Base-by-base conservation (phyloP, 2,329 filamentous ascomycete genomes). In the Hawksworthiomyces lignivorus region DNA sequence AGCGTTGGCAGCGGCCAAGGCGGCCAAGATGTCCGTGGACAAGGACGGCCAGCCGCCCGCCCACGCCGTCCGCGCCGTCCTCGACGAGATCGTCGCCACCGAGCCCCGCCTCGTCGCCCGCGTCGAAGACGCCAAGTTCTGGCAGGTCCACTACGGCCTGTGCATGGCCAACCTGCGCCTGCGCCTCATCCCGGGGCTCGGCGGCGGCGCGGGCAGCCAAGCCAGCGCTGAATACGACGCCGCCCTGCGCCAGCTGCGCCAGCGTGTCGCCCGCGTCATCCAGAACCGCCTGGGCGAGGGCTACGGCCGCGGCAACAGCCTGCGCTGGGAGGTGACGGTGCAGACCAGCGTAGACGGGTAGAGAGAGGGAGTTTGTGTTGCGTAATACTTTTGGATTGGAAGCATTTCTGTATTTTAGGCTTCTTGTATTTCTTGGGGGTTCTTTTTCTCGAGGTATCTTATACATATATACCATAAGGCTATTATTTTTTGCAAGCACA, bases 121-220 rank as follows among this genome's bases (percentile, higher is more conserved):
- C 2, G 80, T 98, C 35, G 87, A 96, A 44, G 89, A 96, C 56
- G 90, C 89, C 2, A 82, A 88, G 57, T 95, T 98, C 62, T 98
- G 92, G 92, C 92, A 98, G 67, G 92, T 96, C 12, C 92, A 98
- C 63, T 96, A 97, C 59, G 89, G 90, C 2, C 70, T 97, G 30
- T 94, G 88, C 57, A 94, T 97, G 84, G 92, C 92, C 8, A 96
- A 94, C 58, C 62, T 98, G 51, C 94, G 87, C 61, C 63, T 98
- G 17, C 75, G 81, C 45, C 76, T 95, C 20, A 60, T 66, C 5
- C 8, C 24, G 7, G 24, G 7, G 7, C 7, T 8, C 24, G 3
- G 24, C 24, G 3, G 24, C 24, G 3, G 2, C 24, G 24, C 8
- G 8, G 24, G 24, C 24, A 12, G 24, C 24, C 8, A 26, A 8